Evolutionary conservation across 192 early-diverging fungal species (phyloP).

Genomic region (Glomus cerebriforme): DNA sequence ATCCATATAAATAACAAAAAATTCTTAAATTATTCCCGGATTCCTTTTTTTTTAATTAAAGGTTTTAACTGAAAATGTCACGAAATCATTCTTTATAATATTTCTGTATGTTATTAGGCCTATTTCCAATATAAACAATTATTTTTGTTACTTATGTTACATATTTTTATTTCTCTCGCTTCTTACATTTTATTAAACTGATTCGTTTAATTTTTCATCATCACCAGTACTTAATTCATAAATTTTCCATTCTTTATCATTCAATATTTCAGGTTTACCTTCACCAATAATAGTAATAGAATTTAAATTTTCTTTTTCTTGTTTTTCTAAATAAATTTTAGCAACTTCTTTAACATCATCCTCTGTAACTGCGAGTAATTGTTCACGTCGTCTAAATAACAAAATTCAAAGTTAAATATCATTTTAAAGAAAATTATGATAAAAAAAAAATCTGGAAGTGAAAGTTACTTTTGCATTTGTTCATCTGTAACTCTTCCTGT

Average conservation of each 20-base stretch:
- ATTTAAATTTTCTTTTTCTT: conserved; percentile 16
- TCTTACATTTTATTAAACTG: too few species aligned
- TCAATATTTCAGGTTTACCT: neutral
- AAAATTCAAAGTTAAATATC: neutral
- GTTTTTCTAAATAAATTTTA: conserved; percentile 56
- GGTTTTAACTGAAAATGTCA: too few species aligned
- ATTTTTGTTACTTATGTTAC: too few species aligned
- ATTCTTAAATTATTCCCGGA: too few species aligned
- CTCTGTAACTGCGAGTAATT: conserved; percentile 67
- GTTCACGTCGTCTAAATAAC: conserved; percentile 66
- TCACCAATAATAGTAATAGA: conserved; percentile 47
- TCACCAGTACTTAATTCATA: conserved; percentile 4
- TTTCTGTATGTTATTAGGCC: too few species aligned
- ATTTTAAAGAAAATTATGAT: neutral
- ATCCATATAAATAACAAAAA: too few species aligned
- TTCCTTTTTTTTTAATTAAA: too few species aligned
- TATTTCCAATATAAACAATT: too few species aligned
- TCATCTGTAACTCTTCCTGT: conserved; percentile 79
- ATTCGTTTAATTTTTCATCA: neutral
- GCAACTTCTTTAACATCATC: conserved; percentile 75
- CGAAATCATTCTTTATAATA: too few species aligned
- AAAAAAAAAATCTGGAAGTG: neutral
- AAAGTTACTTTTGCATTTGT: conserved; percentile 73
- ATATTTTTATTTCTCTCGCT: too few species aligned
- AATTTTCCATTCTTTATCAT: conserved; percentile 6